Evolutionary conservation across 768 basidiomycete genomes (phyloP).

Genomic region (Lactarius tabidus): DNA sequence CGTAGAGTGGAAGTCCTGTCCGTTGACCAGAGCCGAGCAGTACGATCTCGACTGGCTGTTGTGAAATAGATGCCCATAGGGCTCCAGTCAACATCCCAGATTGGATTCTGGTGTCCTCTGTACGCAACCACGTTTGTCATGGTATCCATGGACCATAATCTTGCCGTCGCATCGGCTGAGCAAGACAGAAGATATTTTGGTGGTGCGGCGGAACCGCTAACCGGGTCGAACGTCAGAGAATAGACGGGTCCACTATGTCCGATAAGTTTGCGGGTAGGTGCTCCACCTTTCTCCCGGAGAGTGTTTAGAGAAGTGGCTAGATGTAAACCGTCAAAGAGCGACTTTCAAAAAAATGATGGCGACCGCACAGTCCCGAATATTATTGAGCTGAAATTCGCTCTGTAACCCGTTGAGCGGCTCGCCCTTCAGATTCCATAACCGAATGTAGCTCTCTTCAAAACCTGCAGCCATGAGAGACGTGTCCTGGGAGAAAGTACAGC

Average conservation of each 20-base stretch:
- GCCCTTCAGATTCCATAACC: conserved; percentile 92
- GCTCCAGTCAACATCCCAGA: conserved; percentile 99
- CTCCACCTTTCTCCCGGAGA: conserved; percentile 76
- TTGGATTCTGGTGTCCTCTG: conserved; percentile 92
- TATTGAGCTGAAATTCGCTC: conserved; percentile 66
- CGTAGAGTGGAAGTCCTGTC: conserved; percentile 82
- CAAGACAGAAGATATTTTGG: conserved; percentile 87
- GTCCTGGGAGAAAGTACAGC: conserved; percentile 86
- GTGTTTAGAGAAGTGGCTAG: conserved; percentile 57
- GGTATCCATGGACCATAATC: conserved; percentile 95
- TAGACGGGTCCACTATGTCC: conserved; percentile 98
- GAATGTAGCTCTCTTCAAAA: conserved; percentile 92
- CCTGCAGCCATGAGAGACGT: conserved; percentile 91
- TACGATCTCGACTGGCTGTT: conserved; percentile 88
- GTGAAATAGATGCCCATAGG: conserved; percentile 99
- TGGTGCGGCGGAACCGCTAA: conserved; percentile 78
- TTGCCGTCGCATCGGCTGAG: conserved; percentile 86
- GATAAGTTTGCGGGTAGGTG: conserved; percentile 88
- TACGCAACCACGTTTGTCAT: conserved; percentile 92
- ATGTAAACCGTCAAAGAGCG: conserved; percentile 5
- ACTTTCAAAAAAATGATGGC: neutral
- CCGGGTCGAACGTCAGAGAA: conserved; percentile 88
- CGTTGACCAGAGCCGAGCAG: conserved; percentile 94
- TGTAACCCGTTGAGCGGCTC: conserved; percentile 76
- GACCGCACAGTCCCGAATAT: conserved; percentile 64